Base-by-base conservation (phyloP, 2,329 filamentous ascomycete species). In the Nemania diffusa region DNA sequence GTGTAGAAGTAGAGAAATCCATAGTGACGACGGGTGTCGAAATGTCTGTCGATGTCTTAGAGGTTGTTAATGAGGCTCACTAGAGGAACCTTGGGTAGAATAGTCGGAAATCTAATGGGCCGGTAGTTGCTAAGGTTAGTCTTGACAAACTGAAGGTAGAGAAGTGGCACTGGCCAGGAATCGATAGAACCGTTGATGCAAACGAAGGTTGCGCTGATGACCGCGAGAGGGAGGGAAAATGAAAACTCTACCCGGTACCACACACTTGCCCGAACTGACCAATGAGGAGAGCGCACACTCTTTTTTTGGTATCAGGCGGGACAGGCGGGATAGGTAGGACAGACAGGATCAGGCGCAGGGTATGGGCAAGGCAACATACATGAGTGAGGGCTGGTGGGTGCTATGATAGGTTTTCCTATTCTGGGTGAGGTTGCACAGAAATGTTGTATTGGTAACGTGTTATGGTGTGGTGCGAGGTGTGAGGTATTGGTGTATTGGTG, bases 1-100 rank as follows among this genome's bases (percentile, higher is more conserved):
- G 83, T 70, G 79, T 81, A 64, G 69, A 69, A 63, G 72, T 72
- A 64, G 76, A 73, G 72, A 73, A 82, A 64, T 85, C 83, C 84
- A 85, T 85, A 75, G 73, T 78, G 72, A 67, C 64, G 68, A 60
- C 57, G 67, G 58, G 37, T 50, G 46, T 46, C 20, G 56, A 58
- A 34, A 56, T 37, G 20, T 57, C 46, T 34, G n/a, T 17, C 6
- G 57, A 42, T 32, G 34, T 53, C n/a, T 67, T 52, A 20, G 32
- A 42, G 50, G 13, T 62, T 20, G 55, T 48, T 48, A 44, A 55
- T 42, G 53, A 60, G 61, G 44, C 56, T 56, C 34, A 51, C 11
- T 52, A 37, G 44, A 63, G 40, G 37, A 46, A 32, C 34, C 8
- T 34, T 17, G 55, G 27, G 40, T 15, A 44, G 40, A 15, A 44